Conservation (phyloP, 495 filamentous ascomycete genomes). For the Neurospora discreta region DNA sequence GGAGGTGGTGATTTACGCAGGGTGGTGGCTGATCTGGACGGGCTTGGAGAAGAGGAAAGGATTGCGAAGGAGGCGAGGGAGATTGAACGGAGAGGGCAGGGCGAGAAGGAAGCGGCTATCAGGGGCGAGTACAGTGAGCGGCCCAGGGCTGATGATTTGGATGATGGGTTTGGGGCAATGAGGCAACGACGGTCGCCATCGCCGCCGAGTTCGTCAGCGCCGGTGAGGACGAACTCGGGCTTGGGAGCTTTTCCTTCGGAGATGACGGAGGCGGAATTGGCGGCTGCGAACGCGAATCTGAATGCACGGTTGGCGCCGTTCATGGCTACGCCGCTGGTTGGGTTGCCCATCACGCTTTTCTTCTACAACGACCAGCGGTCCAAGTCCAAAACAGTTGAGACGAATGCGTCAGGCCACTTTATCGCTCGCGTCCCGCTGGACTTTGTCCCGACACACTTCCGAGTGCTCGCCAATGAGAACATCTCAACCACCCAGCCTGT, state of each 20-base stretch:
- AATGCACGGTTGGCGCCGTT: slow-evolving; percentile 85
- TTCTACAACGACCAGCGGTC: slow-evolving; percentile 78
- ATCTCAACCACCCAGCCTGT: slow-evolving; percentile 70
- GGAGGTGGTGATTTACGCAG: neutral
- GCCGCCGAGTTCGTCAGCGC: slow-evolving; percentile 23
- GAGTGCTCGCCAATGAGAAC: slow-evolving; percentile 75
- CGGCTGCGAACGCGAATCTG: slow-evolving; percentile 71
- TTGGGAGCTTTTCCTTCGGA: slow-evolving; percentile 42
- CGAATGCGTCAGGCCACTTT: slow-evolving; percentile 85
- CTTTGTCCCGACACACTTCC: slow-evolving; percentile 82
- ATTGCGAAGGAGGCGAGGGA: slow-evolving; percentile 61
- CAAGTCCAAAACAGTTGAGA: slow-evolving; percentile 65
- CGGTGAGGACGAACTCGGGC: slow-evolving; percentile 24
- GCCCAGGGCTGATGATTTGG: slow-evolving; percentile 24
- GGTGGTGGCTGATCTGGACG: slow-evolving; percentile 24
- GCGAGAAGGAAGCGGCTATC: slow-evolving; percentile 58
- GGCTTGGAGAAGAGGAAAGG: slow-evolving; percentile 42
- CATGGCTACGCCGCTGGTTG: slow-evolving; percentile 64
- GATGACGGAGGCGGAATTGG: slow-evolving; percentile 53
- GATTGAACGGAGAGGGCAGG: slow-evolving; percentile 58
- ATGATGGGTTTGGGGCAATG: slow-evolving; percentile 8
- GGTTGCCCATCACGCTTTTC: slow-evolving; percentile 72
- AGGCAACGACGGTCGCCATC: slow-evolving; percentile 1
- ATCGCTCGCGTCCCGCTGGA: slow-evolving; percentile 61
- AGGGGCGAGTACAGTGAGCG: slow-evolving; percentile 45